Percentiles rank a stretch among this genome's conserved stretches.
These are phyloP conservation scores for Novakomyces olei DNA, from an alignment of 805 yeast genomes.

Conservation along the genomic window DNA sequence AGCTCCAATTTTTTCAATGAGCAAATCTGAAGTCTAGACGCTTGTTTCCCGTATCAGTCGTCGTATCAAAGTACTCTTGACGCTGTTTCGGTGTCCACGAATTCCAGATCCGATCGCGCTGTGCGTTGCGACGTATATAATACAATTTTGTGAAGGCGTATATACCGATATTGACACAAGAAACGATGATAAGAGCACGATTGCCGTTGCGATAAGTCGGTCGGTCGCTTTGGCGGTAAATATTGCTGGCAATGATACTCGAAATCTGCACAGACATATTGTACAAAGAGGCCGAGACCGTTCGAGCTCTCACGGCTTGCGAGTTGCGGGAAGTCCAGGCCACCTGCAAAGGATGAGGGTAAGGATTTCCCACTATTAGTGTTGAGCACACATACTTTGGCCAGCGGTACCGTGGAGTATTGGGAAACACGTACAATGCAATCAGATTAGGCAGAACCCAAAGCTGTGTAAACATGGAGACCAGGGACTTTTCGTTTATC, in stretches of 20 bases:
- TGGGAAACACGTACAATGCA: conserved; percentile 12
- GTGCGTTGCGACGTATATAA: conserved; percentile 15
- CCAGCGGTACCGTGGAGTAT: conserved; percentile 9
- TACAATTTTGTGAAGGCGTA: conserved; percentile 14
- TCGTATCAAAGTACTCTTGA: conserved; percentile 23
- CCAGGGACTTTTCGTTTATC: conserved; percentile 9
- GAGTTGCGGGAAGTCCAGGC: conserved; percentile 43
- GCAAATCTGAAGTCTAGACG: conserved; percentile 31
- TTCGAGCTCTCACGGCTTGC: conserved; percentile 37
- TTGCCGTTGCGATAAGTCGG: conserved; percentile 45
- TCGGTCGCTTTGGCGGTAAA: conserved; percentile 35
- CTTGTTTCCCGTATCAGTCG: conserved; percentile 34
- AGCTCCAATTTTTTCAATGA: too few species aligned
- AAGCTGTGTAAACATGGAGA: conserved; percentile 7
- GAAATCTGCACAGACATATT: conserved; percentile 45
- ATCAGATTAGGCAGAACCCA: conserved; percentile 9
- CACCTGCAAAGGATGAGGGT: conserved; percentile 33
- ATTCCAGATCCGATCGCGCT: conserved; percentile 29
- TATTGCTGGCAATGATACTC: conserved; percentile 29
- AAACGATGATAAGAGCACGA: conserved; percentile 13
- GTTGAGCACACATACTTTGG: conserved; percentile 8
- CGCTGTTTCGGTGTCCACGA: conserved; percentile 28
- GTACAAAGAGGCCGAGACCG: conserved; percentile 42
- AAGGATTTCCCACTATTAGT: conserved; percentile 23
- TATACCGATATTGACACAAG: conserved; percentile 10